Evolutionary conservation across 208 protist species (phyloP).

Genomic region (Trypanosoma grayi): DNA sequence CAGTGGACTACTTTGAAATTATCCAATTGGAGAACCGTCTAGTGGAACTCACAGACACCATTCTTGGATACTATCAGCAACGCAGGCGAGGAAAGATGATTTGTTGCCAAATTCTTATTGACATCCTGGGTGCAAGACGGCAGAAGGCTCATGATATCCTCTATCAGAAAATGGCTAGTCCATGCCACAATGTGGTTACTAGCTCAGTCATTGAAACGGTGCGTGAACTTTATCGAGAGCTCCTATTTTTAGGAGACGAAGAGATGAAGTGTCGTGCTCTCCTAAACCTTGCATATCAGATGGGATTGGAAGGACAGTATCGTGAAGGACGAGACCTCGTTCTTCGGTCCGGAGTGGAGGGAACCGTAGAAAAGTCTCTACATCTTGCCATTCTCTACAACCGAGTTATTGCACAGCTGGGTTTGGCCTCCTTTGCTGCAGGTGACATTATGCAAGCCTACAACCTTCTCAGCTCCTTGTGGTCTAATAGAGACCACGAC

Average conservation of each 20-base stretch:
- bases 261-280: conserved; percentile 34
- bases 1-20: conserved; percentile 51
- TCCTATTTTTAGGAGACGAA: conserved; percentile 32
- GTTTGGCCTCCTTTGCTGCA: conserved; percentile 72
- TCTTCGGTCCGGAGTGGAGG: conserved; percentile 52
- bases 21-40: conserved; percentile 69
- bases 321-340: conserved; percentile 72
- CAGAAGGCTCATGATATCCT: conserved; percentile 73
- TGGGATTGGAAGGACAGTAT: conserved; percentile 68
- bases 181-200: conserved; percentile 37
- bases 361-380: conserved; percentile 30
- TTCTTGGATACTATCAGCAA: conserved; percentile 62
- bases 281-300: conserved; percentile 76
- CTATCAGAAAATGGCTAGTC: conserved; percentile 29
- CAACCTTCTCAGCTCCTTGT: conserved; percentile 58
- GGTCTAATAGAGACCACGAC: conserved; percentile 48
- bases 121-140: conserved; percentile 59
- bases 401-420: conserved; percentile 76
- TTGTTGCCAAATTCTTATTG: conserved; percentile 62
- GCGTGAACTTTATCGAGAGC: conserved; percentile 42
- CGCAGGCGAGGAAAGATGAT: conserved; percentile 29
- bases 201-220: conserved; percentile 62
- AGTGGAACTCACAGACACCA: conserved; percentile 49
- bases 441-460: conserved; percentile 63
- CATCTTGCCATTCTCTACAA: conserved; percentile 73